Evolutionary conservation across 495 filamentous ascomycete genomes (phyloP).

Genomic region (Rhizodiscina lignyota): DNA sequence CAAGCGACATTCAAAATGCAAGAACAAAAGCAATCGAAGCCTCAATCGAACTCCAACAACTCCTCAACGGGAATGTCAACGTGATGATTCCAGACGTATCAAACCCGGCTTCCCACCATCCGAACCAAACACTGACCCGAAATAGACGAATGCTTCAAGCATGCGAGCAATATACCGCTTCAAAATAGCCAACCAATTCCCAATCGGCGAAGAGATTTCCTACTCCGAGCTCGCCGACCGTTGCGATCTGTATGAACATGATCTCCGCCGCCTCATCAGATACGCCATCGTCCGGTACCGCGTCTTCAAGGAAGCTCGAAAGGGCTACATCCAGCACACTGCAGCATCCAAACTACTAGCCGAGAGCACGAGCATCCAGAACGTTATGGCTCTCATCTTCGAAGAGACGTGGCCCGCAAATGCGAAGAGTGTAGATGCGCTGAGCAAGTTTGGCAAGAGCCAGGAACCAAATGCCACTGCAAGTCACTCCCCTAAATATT

Average conservation of each 20-base stretch:
- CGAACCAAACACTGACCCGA: no score
- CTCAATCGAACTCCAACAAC: no score
- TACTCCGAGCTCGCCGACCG: neutral
- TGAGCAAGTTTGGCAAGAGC: neutral
- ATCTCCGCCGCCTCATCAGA: conserved; percentile 3
- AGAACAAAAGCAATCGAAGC: no score
- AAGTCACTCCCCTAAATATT: no score
- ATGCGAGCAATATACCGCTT: neutral
- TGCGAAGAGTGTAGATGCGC: neutral
- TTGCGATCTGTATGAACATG: neutral
- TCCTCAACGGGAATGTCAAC: no score
- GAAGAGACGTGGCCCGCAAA: neutral
- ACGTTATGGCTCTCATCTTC: neutral
- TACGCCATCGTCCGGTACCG: conserved; percentile 8
- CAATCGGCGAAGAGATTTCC: neutral
- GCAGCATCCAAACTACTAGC: conserved; percentile 4
- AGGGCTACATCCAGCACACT: conserved; percentile 6
- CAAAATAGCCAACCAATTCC: neutral
- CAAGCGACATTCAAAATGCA: no score
- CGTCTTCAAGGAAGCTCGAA: conserved; percentile 7
- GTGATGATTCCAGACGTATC: no score
- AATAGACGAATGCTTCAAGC: no score
- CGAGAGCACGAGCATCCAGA: neutral
- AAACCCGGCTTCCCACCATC: no score
- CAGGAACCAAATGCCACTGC: neutral